Percentiles rank a stretch among this genome's conserved stretches.
Evolutionary conservation across 495 filamentous ascomycete species (phyloP).

Genomic region (Filosporella fistucella): DNA sequence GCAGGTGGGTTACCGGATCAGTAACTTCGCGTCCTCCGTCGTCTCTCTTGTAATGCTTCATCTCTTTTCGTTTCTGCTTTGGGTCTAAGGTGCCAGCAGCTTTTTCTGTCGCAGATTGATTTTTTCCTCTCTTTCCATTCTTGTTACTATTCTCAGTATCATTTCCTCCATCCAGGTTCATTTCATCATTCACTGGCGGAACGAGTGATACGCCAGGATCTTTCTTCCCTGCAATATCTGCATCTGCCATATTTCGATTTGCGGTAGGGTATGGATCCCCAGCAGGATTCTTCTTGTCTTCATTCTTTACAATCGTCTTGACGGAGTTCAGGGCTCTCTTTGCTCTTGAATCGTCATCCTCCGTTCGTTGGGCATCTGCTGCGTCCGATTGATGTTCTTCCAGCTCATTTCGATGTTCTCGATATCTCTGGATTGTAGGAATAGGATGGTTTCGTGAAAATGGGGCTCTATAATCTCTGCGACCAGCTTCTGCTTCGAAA

Average conservation of each 20-base stretch:
- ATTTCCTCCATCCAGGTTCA: slow-evolving; percentile 4
- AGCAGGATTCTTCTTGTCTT: slow-evolving; percentile 26
- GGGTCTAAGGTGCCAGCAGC: slow-evolving; percentile 42
- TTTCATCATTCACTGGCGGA: background rate
- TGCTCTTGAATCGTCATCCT: slow-evolving; percentile 31
- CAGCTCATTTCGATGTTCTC: slow-evolving; percentile 48
- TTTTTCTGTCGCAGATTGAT: slow-evolving; percentile 46
- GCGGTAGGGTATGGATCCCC: slow-evolving; percentile 38
- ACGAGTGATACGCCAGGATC: slow-evolving; percentile 13
- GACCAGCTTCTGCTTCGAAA: slow-evolving; percentile 40
- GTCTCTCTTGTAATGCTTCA: slow-evolving; percentile 51
- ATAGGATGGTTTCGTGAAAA: slow-evolving; percentile 55
- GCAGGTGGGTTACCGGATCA: slow-evolving; percentile 67
- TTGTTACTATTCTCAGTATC: slow-evolving; percentile 16
- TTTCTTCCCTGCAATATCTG: slow-evolving; percentile 5
- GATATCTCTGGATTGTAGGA: slow-evolving; percentile 59
- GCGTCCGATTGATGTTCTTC: slow-evolving; percentile 33
- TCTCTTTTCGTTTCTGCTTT: slow-evolving; percentile 52
- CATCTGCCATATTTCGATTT: slow-evolving; percentile 27
- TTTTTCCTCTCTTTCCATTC: slow-evolving; percentile 22
- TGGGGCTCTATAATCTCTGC: slow-evolving; percentile 42
- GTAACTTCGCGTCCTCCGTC: slow-evolving; percentile 60
- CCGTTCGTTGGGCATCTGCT: slow-evolving; percentile 34
- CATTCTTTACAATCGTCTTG: slow-evolving; percentile 37
- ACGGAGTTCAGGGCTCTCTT: slow-evolving; percentile 34